phyloP scores from a whole-genome alignment of 169 alveolate species.

The Plasmodium coatneyi region DNA sequence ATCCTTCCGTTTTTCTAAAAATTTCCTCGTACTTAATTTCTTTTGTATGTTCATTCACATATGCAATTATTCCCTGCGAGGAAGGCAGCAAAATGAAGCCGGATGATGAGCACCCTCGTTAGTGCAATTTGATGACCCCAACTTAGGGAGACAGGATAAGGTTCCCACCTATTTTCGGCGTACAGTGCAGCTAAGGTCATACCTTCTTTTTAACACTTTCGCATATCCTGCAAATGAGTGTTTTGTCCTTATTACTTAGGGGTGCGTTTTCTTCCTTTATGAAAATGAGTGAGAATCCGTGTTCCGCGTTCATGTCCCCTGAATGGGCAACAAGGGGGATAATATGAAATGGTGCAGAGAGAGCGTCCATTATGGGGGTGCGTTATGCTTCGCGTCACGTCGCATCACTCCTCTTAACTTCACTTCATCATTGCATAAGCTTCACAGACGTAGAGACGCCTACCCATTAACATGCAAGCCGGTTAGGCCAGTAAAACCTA shows the following conservation, averaged over 20 bases:
- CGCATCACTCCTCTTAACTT: background rate
- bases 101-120: background rate
- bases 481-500: background rate
- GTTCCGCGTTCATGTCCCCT: conserved; percentile 33
- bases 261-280: conserved; percentile 35
- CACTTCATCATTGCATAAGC: background rate
- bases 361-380: background rate
- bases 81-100: background rate
- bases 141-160: background rate
- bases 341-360: background rate
- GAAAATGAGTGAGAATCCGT: conserved; percentile 69
- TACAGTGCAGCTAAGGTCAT: background rate
- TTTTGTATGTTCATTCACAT: conserved; percentile 18
- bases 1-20: conserved; percentile 12
- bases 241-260: conserved; percentile 63
- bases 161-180: background rate
- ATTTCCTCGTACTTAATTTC: conserved; percentile 46
- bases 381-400: background rate
- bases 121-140: background rate
- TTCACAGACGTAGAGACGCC: background rate
- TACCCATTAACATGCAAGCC: background rate
- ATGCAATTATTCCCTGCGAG: conserved; percentile 63
- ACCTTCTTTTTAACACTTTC: conserved; percentile 73
- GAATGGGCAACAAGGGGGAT: background rate
- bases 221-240: conserved; percentile 56